Evolutionary conservation across 2,329 filamentous ascomycete species (phyloP).

Genomic region (Cladosporium oxysporum): DNA sequence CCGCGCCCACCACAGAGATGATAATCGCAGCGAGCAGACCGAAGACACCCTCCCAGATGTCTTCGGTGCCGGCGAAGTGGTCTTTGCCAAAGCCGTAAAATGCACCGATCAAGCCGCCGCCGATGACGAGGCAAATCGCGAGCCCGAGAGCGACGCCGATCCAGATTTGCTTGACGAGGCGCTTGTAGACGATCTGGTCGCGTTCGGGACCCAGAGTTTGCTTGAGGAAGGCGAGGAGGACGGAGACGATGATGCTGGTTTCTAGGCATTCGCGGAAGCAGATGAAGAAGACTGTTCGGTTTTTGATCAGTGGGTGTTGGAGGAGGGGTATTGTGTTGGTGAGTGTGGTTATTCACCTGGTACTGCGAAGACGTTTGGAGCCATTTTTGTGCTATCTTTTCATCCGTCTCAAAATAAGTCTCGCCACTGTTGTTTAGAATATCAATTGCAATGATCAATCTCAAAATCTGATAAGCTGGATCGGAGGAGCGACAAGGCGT

Average conservation of each 20-base stretch:
- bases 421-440: too few relatives aligned
- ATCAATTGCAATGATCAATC: neutral
- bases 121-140: slow-evolving; percentile 65
- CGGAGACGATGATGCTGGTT: slow-evolving; percentile 80
- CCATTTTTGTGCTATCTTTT: slow-evolving; percentile 44
- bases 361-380: slow-evolving; percentile 71
- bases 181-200: slow-evolving; percentile 65
- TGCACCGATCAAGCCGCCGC: slow-evolving; percentile 68
- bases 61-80: slow-evolving; percentile 67
- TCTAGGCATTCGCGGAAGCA: slow-evolving; percentile 84
- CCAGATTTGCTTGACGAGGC: slow-evolving; percentile 57
- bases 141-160: slow-evolving; percentile 64
- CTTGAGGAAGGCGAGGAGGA: slow-evolving; percentile 83
- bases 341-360: slow-evolving; percentile 49
- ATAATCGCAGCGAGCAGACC: slow-evolving; percentile 65
- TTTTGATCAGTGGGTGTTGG: neutral
- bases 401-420: neutral
- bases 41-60: slow-evolving; percentile 81
- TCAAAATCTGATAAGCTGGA: slow-evolving; percentile 2
- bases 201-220: slow-evolving; percentile 70
- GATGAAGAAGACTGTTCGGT: slow-evolving; percentile 74
- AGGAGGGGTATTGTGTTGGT: neutral
- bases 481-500: slow-evolving; percentile 5
- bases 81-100: slow-evolving; percentile 72
- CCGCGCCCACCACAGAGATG: slow-evolving; percentile 78